Base-by-base conservation (phyloP, 208 protist genomes). In the Leishmania amazonensis region DNA sequence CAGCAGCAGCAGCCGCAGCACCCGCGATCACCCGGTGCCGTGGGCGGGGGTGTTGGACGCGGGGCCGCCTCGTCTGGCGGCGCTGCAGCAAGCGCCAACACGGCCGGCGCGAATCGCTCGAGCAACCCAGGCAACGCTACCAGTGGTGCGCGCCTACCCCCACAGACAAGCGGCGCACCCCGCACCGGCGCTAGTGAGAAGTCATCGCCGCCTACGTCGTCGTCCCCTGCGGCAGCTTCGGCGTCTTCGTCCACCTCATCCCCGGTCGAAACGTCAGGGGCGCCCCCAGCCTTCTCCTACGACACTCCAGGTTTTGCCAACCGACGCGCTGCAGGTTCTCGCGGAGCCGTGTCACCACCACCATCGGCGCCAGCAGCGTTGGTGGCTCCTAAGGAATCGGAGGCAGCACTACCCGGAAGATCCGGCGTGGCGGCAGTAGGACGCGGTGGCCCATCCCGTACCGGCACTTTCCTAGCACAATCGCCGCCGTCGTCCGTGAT, bases 1-100 rank as follows among this genome's bases (percentile, higher is more conserved):
- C 72, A 76, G 31, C 72, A 62, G n/a, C 71, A 62, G 72, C 72
- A 76, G 31, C 72, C 47, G n/a, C 72, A 62, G 73, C 51, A 76
- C 31, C 47, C 53, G 24, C 47, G 51, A 57, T 76, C 73, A 45
- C 49, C 51, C n/a, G 47, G 31, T 42, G 53, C 47, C 35, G 73
- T 54, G 47, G 70, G 70, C 40, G 24, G 70, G 13, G 45, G 24
- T 24, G 24, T 0, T 38, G 70, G 13, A 6, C 28, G 28, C 45
- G 45, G 70, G 17, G 6, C 24, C 5, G 8, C 6, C 38, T 72
- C 38, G 40, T 13, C 71, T 51, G 28, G 47, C 24, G 11, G 45
- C 28, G 71, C 45, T 57, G 51, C 35, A 38, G 31, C 73, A 45
- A 74, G 42, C 45, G 17, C 70, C 47, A 17, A 2, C 45, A 53